A percentile compares a stretch with the other conserved stretches of the same genome.
Conservation (phyloP, 805 yeast genomes). For the Metschnikowia drakensbergensis region DNA sequence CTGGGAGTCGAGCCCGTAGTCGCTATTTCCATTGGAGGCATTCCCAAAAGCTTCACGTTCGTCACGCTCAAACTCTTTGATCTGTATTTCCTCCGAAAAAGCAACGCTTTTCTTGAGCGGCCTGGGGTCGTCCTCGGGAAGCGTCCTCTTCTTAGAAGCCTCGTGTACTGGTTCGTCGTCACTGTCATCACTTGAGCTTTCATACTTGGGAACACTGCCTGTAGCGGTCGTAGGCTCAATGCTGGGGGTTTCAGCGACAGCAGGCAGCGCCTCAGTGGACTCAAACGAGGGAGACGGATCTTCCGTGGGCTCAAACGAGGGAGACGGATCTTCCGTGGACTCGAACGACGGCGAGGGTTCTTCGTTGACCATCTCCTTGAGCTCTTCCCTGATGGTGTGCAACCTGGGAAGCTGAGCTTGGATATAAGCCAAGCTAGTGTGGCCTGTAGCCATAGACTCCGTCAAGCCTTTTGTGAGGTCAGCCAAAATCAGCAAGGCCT, state of each 20-base stretch:
- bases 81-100: slow-evolving; percentile 39
- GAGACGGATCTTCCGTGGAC: slow-evolving; percentile 1
- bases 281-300: neutral
- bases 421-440: slow-evolving; percentile 30
- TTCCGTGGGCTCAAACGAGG: slow-evolving; percentile 1
- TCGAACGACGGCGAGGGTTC: slow-evolving; percentile 31
- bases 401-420: slow-evolving; percentile 26
- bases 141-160: slow-evolving; percentile 1
- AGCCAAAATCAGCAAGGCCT: slow-evolving; percentile 26
- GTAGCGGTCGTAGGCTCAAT: neutral
- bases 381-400: slow-evolving; percentile 28
- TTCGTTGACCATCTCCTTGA: slow-evolving; percentile 28
- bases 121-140: slow-evolving; percentile 8
- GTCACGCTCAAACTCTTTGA: slow-evolving; percentile 40
- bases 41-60: slow-evolving; percentile 23
- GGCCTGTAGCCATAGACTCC: slow-evolving; percentile 31
- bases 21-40: slow-evolving; percentile 13
- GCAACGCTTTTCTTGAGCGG: slow-evolving; percentile 32
- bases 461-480: slow-evolving; percentile 21
- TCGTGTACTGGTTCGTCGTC: slow-evolving; percentile 15
- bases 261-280: neutral
- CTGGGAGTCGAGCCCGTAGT: slow-evolving; percentile 13
- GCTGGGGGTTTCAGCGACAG: slow-evolving; percentile 1
- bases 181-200: slow-evolving; percentile 14
- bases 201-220: slow-evolving; percentile 14